Conservation (phyloP, 75 land plant genomes). For the Ceratopteris richardii region DNA sequence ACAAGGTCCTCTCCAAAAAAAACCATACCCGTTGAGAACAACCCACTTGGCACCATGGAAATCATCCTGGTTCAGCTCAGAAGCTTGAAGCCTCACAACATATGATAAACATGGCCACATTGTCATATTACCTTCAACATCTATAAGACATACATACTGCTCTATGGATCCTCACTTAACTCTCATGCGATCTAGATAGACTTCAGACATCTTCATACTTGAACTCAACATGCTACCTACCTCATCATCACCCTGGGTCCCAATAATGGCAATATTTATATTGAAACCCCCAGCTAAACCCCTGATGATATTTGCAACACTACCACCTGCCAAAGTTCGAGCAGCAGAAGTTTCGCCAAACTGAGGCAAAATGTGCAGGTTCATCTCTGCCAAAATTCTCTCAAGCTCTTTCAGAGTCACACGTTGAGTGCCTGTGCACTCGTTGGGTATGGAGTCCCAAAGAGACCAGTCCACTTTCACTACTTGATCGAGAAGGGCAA, state of each 20-base stretch:
- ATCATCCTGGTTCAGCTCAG: no score
- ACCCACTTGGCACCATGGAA: no score
- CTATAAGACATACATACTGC: constrained; percentile 91
- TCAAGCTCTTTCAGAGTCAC: constrained; percentile 53
- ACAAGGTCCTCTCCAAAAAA: no score
- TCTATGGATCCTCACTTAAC: constrained; percentile 63
- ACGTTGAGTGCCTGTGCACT: constrained; percentile 74
- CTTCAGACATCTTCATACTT: constrained; percentile 56
- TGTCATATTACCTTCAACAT: constrained; percentile 79
- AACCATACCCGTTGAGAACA: no score
- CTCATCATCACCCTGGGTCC: constrained; percentile 86
- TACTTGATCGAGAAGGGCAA: constrained; percentile 85
- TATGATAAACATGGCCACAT: constrained; percentile 95
- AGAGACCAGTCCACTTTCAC: constrained; percentile 73
- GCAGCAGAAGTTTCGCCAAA: constrained; percentile 27
- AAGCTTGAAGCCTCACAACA: no score
- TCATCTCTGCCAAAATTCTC: constrained; percentile 56
- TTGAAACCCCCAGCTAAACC: constrained; percentile 71
- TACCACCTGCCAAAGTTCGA: constrained; percentile 56
- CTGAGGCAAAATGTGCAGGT: constrained; percentile 41
- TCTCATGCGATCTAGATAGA: constrained; percentile 60
- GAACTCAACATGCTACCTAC: constrained; percentile 54
- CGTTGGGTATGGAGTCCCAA: constrained; percentile 72
- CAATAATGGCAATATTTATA: constrained; percentile 39
- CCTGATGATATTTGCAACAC: constrained; percentile 84